Conservation (phyloP, 1,284 basidiomycete genomes). For the Ganoderma lucidum region DNA sequence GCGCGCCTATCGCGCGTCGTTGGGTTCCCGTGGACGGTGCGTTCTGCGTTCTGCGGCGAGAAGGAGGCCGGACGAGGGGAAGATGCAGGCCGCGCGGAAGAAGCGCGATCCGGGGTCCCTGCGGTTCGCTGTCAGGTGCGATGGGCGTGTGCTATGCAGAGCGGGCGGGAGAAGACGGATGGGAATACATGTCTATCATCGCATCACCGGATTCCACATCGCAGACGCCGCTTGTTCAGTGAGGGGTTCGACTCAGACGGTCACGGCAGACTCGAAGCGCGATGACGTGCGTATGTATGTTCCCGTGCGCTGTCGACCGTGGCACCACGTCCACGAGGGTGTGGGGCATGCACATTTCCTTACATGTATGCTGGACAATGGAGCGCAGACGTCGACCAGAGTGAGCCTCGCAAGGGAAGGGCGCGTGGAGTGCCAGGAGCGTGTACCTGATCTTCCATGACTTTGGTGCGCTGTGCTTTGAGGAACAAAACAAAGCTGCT, state of each 20-base stretch:
- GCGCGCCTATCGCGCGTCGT: slow-evolving; percentile 14
- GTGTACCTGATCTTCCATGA: not conserved
- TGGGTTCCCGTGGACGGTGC: not conserved
- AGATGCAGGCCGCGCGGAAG: not conserved
- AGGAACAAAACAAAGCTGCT: not conserved
- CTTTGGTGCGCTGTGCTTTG: not conserved
- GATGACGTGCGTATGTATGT: slow-evolving; percentile 2
- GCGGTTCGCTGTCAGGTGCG: slow-evolving; percentile 2
- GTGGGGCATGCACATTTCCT: slow-evolving; percentile 4
- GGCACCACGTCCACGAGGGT: not conserved
- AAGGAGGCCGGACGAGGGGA: slow-evolving; percentile 8
- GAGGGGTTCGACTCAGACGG: not conserved
- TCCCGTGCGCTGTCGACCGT: slow-evolving; percentile 7
- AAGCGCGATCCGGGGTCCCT: slow-evolving; percentile 8
- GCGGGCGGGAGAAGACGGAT: slow-evolving; percentile 1
- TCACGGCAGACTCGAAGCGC: not conserved
- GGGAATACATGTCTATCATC: slow-evolving; percentile 10
- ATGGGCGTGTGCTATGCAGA: not conserved
- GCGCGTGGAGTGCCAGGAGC: not conserved
- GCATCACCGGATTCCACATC: not conserved
- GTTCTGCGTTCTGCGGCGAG: slow-evolving; percentile 17
- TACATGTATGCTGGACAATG: not conserved
- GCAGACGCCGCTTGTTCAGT: not conserved
- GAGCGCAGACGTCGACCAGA: not conserved
- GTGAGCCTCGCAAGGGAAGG: not conserved